phyloP scores from a whole-genome alignment of 1,284 basidiomycete genomes.

The Agaricales sp. region DNA sequence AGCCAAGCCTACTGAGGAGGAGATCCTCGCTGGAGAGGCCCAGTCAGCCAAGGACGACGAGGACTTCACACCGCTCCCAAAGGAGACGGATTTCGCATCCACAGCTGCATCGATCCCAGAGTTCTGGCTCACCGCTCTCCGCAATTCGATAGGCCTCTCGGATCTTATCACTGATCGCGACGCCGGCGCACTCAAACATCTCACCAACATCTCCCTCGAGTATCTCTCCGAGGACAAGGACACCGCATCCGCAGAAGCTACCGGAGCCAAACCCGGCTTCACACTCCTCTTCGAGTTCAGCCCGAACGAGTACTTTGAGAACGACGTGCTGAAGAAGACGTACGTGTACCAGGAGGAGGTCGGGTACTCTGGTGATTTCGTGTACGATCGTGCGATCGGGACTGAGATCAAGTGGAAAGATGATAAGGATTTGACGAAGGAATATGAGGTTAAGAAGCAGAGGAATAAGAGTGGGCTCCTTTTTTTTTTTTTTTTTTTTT shows the following conservation, averaged over 20 bases:
- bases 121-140: slow-evolving; percentile 96
- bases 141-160: slow-evolving; percentile 81
- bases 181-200: slow-evolving; percentile 62
- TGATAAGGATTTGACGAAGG: slow-evolving; percentile 95
- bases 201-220: slow-evolving; percentile 59
- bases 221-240: slow-evolving; percentile 46
- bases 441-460: slow-evolving; percentile 98
- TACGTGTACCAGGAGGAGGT: slow-evolving; percentile 94
- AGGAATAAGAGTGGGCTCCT: slow-evolving; percentile 83
- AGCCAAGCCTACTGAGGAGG: slow-evolving; percentile 67
- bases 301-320: slow-evolving; percentile 84
- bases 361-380: slow-evolving; percentile 89
- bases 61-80: slow-evolving; percentile 47
- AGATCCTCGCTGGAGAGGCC: slow-evolving; percentile 75
- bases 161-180: slow-evolving; percentile 94
- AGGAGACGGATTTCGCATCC: slow-evolving; percentile 27
- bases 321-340: slow-evolving; percentile 82
- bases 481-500: slow-evolving; percentile 7
- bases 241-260: slow-evolving; percentile 20
- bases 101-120: slow-evolving; percentile 70
- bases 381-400: slow-evolving; percentile 90
- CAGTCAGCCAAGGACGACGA: slow-evolving; percentile 61
- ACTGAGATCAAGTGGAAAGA: slow-evolving; percentile 95
- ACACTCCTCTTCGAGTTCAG: slow-evolving; percentile 81
- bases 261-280: slow-evolving; percentile 77